Percentiles rank a stretch among this genome's conserved stretches.
These are phyloP conservation scores for Saccharomycopsis sp. DNA, from an alignment of 805 yeast genomes.

Conservation along the genomic window DNA sequence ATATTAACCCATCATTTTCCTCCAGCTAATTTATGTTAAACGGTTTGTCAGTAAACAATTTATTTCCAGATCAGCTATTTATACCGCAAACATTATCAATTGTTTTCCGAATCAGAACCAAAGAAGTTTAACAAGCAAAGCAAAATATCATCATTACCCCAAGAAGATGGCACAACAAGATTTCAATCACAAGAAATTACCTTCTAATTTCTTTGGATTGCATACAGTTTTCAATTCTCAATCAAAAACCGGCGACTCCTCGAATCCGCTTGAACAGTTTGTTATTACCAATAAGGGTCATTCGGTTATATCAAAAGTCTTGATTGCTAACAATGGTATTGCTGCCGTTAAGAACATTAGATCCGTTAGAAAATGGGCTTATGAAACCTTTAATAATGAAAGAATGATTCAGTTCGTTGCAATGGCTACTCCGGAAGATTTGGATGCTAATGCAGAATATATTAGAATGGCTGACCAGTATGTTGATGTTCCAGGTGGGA, in stretches of 20 bases:
- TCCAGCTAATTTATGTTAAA: no score
- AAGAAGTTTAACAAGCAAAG: background rate
- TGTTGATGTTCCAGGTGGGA: conserved; percentile 98
- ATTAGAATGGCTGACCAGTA: conserved; percentile 99
- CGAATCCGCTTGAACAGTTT: conserved; percentile 20
- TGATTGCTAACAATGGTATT: conserved; percentile 98
- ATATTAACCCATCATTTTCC: no score
- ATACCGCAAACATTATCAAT: background rate
- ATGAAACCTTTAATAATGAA: conserved; percentile 97
- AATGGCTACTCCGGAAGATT: conserved; percentile 99
- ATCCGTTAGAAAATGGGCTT: conserved; percentile 97
- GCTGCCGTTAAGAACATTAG: conserved; percentile 99
- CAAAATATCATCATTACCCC: no score
- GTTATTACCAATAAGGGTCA: conserved; percentile 81
- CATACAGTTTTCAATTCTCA: conserved; percentile 74
- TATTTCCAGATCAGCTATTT: no score
- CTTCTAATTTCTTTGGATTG: conserved; percentile 75
- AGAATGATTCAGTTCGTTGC: conserved; percentile 89
- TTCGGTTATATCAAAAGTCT: conserved; percentile 80
- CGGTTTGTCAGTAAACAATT: no score
- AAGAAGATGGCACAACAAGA: conserved; percentile 52
- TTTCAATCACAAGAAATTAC: conserved; percentile 52
- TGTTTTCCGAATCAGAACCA: background rate
- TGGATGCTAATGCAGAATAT: conserved; percentile 94
- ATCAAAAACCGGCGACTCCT: no score